These are phyloP conservation scores for Cordyceps tenuipes DNA, from an alignment of 2,329 filamentous ascomycete species.

Conservation along the genomic window DNA sequence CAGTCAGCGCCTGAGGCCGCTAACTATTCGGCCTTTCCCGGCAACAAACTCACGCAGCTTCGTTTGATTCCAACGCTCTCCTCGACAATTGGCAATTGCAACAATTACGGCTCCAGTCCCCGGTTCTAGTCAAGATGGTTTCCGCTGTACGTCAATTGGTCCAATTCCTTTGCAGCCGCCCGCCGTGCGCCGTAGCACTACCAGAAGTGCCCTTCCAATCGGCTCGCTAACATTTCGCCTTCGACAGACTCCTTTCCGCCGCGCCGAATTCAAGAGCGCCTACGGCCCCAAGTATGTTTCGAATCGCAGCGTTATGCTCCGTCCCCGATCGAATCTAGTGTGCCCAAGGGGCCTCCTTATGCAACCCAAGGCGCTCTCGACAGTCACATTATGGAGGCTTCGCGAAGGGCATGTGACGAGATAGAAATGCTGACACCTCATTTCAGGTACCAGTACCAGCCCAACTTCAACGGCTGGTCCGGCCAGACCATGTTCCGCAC, in stretches of 20 bases:
- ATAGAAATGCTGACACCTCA: conserved; percentile 20
- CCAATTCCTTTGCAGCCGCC: background rate
- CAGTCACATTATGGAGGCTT: background rate
- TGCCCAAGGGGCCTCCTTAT: background rate
- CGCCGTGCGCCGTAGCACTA: background rate
- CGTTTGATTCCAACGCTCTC: background rate
- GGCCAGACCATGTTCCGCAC: conserved; percentile 36
- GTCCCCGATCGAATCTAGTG: background rate
- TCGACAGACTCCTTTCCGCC: conserved; percentile 38
- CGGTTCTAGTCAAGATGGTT: conserved; percentile 30
- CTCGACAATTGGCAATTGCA: conserved; percentile 27
- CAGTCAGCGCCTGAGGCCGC: conserved; percentile 12
- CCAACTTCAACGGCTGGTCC: conserved; percentile 47
- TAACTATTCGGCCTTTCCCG: conserved; percentile 12
- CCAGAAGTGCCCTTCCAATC: background rate
- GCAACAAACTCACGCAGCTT: conserved; percentile 11
- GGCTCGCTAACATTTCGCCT: conserved; percentile 15
- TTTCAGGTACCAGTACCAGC: conserved; percentile 50
- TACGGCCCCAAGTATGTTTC: conserved; percentile 56
- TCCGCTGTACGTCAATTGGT: conserved; percentile 26
- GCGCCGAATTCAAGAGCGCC: conserved; percentile 48
- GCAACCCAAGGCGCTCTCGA: background rate
- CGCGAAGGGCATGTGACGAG: conserved; percentile 4
- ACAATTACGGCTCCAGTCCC: conserved; percentile 23
- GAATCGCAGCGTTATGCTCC: background rate